Percentiles rank a stretch among this genome's conserved stretches.
These are phyloP conservation scores for Bondarzewia mesenterica DNA, from an alignment of 1,284 basidiomycete species.

Conservation along the genomic window DNA sequence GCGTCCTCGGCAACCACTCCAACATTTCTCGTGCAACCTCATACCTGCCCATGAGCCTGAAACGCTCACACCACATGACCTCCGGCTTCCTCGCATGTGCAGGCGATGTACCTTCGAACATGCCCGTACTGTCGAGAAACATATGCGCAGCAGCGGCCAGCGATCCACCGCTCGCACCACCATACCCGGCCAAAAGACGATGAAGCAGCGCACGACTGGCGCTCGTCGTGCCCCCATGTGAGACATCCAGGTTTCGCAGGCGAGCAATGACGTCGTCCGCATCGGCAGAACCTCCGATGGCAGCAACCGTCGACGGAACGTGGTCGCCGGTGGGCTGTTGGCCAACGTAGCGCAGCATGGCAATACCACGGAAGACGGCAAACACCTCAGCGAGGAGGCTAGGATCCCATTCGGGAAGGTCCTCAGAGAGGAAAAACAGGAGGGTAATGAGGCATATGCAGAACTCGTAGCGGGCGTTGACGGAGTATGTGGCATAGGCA, in stretches of 20 bases:
- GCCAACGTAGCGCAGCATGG: slow-evolving; percentile 54
- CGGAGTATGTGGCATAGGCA: slow-evolving; percentile 50
- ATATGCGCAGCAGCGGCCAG: slow-evolving; percentile 55
- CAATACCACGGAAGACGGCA: slow-evolving; percentile 67
- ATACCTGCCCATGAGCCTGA: slow-evolving; percentile 61
- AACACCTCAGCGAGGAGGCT: slow-evolving; percentile 64
- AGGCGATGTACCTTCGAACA: slow-evolving; percentile 59
- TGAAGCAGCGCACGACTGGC: slow-evolving; percentile 68
- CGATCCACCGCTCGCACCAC: slow-evolving; percentile 24
- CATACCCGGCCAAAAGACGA: slow-evolving; percentile 50
- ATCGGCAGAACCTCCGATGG: slow-evolving; percentile 20
- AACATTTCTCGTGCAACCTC: slow-evolving; percentile 57
- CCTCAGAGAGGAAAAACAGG: slow-evolving; percentile 63
- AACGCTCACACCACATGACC: slow-evolving; percentile 60
- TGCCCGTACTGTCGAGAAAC: slow-evolving; percentile 56
- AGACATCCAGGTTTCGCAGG: slow-evolving; percentile 66
- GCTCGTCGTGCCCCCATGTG: slow-evolving; percentile 33
- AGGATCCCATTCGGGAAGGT: slow-evolving; percentile 54
- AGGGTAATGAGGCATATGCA: slow-evolving; percentile 57
- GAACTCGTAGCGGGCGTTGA: slow-evolving; percentile 68
- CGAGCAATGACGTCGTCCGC: slow-evolving; percentile 60
- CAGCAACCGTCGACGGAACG: slow-evolving; percentile 19
- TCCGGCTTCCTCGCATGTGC: slow-evolving; percentile 60
- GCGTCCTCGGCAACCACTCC: slow-evolving; percentile 68
- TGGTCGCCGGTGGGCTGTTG: slow-evolving; percentile 49